Conservation (phyloP, 768 basidiomycete genomes). For the Rhodotorula graminis region DNA sequence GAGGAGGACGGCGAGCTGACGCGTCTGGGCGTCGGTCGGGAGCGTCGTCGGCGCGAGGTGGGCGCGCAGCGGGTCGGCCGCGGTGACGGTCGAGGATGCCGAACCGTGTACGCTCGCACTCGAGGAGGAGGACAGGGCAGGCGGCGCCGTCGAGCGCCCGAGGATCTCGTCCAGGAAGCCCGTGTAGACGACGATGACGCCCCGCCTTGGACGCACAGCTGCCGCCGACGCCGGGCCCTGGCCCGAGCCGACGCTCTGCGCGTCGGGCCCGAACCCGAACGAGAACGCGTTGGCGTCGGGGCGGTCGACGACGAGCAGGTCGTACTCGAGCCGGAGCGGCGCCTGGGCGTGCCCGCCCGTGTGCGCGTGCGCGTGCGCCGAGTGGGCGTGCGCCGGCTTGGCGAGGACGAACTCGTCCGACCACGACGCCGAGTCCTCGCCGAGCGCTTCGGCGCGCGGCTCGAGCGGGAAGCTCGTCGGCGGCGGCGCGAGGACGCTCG, state of each 20-base stretch:
- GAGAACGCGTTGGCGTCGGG: constrained; percentile 88
- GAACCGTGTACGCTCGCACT: neutral
- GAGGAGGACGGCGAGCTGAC: constrained; percentile 81
- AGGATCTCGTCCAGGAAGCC: constrained; percentile 88
- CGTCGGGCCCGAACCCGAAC: constrained; percentile 88
- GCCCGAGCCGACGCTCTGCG: constrained; percentile 51
- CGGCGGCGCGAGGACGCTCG: constrained; percentile 46
- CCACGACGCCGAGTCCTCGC: constrained; percentile 1
- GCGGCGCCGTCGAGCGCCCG: constrained; percentile 47
- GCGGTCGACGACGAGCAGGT: constrained; percentile 79
- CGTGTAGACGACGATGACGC: constrained; percentile 89
- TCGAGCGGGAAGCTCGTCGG: constrained; percentile 47
- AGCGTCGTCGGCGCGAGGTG: constrained; percentile 50
- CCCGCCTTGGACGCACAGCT: constrained; percentile 44
- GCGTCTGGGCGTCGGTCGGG: constrained; percentile 75
- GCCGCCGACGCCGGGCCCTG: neutral
- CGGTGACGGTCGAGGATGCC: neutral
- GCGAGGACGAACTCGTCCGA: constrained; percentile 42
- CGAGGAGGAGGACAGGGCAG: constrained; percentile 40
- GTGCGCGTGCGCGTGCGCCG: constrained; percentile 43
- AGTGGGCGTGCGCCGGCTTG: constrained; percentile 47
- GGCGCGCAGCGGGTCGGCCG: constrained; percentile 34
- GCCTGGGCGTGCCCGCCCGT: constrained; percentile 47
- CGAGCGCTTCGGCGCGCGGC: constrained; percentile 21
- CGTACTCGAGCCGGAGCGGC: constrained; percentile 79